phyloP scores from a whole-genome alignment of 306 rosid species.

The Acacia crassicarpa region DNA sequence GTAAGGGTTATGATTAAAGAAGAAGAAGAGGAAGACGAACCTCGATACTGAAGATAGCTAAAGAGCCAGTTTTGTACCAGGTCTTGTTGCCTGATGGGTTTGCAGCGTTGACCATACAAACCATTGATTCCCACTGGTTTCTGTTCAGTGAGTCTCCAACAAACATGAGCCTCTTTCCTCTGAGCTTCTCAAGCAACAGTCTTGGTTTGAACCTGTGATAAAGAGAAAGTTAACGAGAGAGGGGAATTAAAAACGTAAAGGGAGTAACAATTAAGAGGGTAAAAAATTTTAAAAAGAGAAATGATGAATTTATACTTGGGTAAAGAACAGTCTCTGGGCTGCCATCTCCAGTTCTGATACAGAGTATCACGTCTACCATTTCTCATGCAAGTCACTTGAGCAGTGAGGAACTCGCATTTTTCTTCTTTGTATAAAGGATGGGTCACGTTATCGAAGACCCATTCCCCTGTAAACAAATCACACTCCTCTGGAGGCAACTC shows the following conservation, averaged over 20 bases:
- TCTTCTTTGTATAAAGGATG: conserved; percentile 92
- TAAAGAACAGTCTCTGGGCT: conserved; percentile 88
- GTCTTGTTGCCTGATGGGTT: conserved; percentile 71
- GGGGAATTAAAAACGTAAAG: neutral
- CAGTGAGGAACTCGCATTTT: conserved; percentile 83
- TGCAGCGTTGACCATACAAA: conserved; percentile 80
- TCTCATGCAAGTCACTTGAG: conserved; percentile 91
- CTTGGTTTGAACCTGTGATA: conserved; percentile 75
- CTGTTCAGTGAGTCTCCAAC: conserved; percentile 97
- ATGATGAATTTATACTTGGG: conserved; percentile 58
- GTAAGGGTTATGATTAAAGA: neutral
- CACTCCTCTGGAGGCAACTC: conserved; percentile 87
- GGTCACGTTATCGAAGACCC: conserved; percentile 83
- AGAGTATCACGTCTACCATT: conserved; percentile 84
- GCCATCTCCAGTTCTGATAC: conserved; percentile 96
- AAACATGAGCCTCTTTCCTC: conserved; percentile 95
- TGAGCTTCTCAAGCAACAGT: conserved; percentile 80
- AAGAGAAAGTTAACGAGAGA: conserved; percentile 12
- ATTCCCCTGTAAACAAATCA: conserved; percentile 79
- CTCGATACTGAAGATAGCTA: conserved; percentile 75
- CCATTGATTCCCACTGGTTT: conserved; percentile 99
- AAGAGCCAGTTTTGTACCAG: conserved; percentile 82
- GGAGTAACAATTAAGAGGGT: neutral
- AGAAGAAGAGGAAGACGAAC: conserved; percentile 36
- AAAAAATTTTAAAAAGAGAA: neutral